These are phyloP conservation scores for Rhodamnia rubescens DNA, from an alignment of 345 rosid species.

Conservation along the genomic window DNA sequence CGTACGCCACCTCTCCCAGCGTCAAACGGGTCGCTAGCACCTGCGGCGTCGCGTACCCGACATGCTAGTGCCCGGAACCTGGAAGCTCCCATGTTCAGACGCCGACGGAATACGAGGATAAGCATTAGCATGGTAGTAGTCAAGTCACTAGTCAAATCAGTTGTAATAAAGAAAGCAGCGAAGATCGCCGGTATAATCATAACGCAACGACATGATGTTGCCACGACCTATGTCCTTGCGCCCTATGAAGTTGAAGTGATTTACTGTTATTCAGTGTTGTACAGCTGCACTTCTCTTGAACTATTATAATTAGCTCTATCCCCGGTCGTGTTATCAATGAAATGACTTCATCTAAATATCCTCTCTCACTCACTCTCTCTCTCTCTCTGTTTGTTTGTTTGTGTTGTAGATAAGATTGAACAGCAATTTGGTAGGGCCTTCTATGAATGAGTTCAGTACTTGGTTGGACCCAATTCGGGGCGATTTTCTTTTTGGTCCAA, in stretches of 20 bases:
- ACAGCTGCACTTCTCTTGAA: not conserved
- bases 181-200: not conserved
- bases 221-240: not conserved
- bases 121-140: not conserved
- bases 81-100: not conserved
- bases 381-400: not conserved
- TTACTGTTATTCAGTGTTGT: not conserved
- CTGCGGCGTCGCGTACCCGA: constrained; percentile 45
- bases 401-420: not conserved
- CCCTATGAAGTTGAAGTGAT: not conserved
- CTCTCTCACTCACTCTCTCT: not conserved
- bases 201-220: not conserved
- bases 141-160: not conserved
- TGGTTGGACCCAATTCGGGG: not conserved
- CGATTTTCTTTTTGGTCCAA: too few species aligned
- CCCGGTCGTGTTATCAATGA: too few species aligned
- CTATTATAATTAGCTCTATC: not conserved
- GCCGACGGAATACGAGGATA: not conserved
- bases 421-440: not conserved
- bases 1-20: constrained; percentile 33
- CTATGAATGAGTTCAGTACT: not conserved
- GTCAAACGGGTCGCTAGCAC: constrained; percentile 20
- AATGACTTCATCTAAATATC: too few species aligned
- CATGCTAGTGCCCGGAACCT: constrained; percentile 13
- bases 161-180: not conserved